Percentiles rank a stretch among this genome's conserved stretches.
phyloP scores from a whole-genome alignment of 2,329 filamentous ascomycete genomes.

The Chaetothyriales sp. region DNA sequence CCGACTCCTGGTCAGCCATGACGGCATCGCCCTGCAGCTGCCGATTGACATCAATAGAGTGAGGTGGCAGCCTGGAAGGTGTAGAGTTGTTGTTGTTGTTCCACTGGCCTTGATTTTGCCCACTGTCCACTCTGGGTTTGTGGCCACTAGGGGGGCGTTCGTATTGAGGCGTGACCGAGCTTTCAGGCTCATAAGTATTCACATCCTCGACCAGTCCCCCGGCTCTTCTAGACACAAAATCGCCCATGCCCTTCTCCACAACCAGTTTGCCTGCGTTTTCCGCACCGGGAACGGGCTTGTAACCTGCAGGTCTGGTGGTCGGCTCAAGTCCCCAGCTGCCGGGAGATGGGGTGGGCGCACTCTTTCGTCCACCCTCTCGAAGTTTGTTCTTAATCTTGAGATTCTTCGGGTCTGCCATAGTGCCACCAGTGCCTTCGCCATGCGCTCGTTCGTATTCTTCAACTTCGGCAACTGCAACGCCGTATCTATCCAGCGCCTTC shows the following conservation, averaged over 20 bases:
- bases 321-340: conserved; percentile 10
- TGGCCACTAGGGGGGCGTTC: conserved; percentile 1
- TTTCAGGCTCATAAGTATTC: neutral
- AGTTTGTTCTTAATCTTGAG: conserved; percentile 16
- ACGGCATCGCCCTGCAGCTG: conserved; percentile 1
- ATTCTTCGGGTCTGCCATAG: conserved; percentile 17
- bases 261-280: conserved; percentile 4
- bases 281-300: conserved; percentile 8
- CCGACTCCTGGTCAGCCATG: neutral
- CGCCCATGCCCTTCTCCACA: neutral
- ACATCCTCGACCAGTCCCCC: conserved; percentile 2
- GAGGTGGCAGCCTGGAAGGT: neutral
- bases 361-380: conserved; percentile 5
- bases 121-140: neutral
- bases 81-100: conserved; percentile 1
- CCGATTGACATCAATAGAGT: neutral
- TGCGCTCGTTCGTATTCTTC: conserved; percentile 15
- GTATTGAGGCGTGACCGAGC: neutral
- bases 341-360: conserved; percentile 1
- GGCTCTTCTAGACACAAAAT: conserved; percentile 1
- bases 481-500: conserved; percentile 16
- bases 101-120: neutral
- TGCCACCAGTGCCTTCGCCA: conserved; percentile 14
- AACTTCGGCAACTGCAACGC: conserved; percentile 15
- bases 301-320: conserved; percentile 10